Evolutionary conservation across 495 filamentous ascomycete species (phyloP).

Genomic region (Hyaloscypha bicolor): DNA sequence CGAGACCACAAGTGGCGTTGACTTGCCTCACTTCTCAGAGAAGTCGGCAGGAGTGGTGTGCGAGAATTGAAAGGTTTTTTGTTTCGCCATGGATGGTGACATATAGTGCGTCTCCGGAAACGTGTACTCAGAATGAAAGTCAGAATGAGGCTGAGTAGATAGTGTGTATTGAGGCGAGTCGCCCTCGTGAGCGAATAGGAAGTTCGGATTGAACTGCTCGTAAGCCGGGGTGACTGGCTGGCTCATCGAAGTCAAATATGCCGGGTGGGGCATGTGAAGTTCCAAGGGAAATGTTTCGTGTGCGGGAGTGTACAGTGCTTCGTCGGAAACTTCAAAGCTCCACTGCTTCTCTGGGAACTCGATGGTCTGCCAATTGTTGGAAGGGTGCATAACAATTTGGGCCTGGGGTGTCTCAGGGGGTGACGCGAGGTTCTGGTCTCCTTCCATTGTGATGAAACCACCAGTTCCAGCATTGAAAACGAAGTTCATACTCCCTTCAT

Average conservation of each 20-base stretch:
- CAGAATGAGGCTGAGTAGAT: slow-evolving; percentile 22
- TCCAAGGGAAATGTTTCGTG: slow-evolving; percentile 23
- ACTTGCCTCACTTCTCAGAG: slow-evolving; percentile 27
- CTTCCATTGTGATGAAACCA: slow-evolving; percentile 29
- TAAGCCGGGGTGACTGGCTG: slow-evolving; percentile 33
- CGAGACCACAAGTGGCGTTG: not conserved
- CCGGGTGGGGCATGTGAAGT: slow-evolving; percentile 31
- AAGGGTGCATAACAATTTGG: slow-evolving; percentile 9
- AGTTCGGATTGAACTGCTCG: slow-evolving; percentile 31
- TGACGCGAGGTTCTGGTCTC: slow-evolving; percentile 32
- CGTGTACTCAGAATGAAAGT: slow-evolving; percentile 30
- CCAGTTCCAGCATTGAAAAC: slow-evolving; percentile 27
- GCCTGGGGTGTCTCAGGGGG: slow-evolving; percentile 35
- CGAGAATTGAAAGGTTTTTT: slow-evolving; percentile 35
- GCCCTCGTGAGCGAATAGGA: slow-evolving; percentile 26
- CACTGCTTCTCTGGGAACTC: slow-evolving; percentile 27
- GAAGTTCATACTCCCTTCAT: slow-evolving; percentile 27
- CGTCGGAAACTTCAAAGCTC: slow-evolving; percentile 30
- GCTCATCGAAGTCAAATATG: slow-evolving; percentile 29
- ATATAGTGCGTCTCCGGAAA: slow-evolving; percentile 27
- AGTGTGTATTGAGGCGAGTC: slow-evolving; percentile 30
- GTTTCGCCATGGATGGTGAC: slow-evolving; percentile 30
- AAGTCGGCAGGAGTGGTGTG: slow-evolving; percentile 34
- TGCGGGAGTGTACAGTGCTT: slow-evolving; percentile 32
- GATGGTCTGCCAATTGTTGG: slow-evolving; percentile 13